Base-by-base conservation (phyloP, 2,329 filamentous ascomycete genomes). In the Cladorrhinum sp. region DNA sequence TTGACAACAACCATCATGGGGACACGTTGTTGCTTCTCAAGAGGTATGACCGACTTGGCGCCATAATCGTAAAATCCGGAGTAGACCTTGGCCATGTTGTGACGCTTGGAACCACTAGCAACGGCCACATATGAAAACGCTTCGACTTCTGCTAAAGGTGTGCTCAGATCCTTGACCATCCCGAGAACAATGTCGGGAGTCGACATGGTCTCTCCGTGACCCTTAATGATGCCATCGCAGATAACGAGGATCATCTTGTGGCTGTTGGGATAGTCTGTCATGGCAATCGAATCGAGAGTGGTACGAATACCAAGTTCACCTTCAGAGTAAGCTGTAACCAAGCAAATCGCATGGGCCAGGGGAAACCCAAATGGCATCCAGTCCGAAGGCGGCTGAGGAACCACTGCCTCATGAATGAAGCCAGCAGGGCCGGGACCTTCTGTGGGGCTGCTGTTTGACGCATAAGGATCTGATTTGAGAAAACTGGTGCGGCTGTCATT, bases 1-100 rank as follows among this genome's bases (percentile, higher is more conserved):
- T 99, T 99, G 74, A 96, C 92, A 58, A 99, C 84, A 13, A 95
- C 84, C 83, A 99, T 92, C 92, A 99, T 97, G 1, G 95, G 96
- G 24, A 99, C 93, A 60, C 95, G 90, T 77, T 98, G 93, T 76
- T 98, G 95, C 76, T 93, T 95, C 63, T 96, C 91, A 1, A 80
- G 67, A 1, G 93, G 89, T 63, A 99, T 90, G 56, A 83, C 78
- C 10, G 92, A 96, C 66, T 90, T 83, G 62, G 84, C 78, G 57
- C 96, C 95, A 70, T 98, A 99, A 75, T 98, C 92, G 77, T 99
- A 99, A 81, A 98, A 99, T 50, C 96, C 96, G 59, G 93, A 89
- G 76, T 98, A 97, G 60, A 98, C 87, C 81, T 98, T 97, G 69
- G 95, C 93, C 95, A 98, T 99, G 77, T 98, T 99, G 85, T 99